Conservation (phyloP, 345 rosid species). For the Carallia pectinifolia region DNA sequence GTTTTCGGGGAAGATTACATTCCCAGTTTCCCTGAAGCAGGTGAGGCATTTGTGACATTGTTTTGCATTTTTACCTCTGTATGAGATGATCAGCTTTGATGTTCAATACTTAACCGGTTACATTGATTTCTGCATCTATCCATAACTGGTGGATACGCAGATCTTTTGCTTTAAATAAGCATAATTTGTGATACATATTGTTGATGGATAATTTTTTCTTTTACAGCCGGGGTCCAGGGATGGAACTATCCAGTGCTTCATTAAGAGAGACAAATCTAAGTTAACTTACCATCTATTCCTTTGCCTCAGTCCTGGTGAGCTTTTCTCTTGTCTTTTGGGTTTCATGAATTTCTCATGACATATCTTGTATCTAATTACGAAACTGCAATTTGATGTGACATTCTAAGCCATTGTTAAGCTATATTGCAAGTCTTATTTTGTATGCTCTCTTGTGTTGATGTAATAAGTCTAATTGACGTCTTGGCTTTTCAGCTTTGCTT, state of each 20-base stretch:
- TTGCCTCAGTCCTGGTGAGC: constrained; percentile 10
- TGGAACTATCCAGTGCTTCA: constrained; percentile 12
- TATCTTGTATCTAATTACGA: no score
- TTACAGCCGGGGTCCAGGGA: constrained; percentile 16
- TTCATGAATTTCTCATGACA: no score
- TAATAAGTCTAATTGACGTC: background rate
- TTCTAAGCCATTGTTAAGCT: no score
- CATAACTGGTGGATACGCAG: background rate
- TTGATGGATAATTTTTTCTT: background rate
- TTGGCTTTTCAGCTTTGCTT: constrained; percentile 1
- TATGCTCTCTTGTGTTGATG: no score
- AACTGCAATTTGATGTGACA: background rate
- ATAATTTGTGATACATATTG: background rate
- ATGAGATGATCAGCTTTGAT: background rate
- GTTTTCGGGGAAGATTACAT: constrained; percentile 15
- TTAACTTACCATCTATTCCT: constrained; percentile 14
- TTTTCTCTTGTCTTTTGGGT: background rate
- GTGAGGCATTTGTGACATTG: background rate
- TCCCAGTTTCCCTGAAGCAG: constrained; percentile 20
- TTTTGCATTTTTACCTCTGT: background rate
- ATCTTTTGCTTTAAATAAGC: background rate
- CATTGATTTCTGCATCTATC: background rate
- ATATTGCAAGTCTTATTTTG: no score
- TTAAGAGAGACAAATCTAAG: constrained; percentile 12
- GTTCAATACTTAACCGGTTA: background rate